Conservation (phyloP, 192 early-diverging fungal genomes). For the Umbelopsis isabellina region DNA sequence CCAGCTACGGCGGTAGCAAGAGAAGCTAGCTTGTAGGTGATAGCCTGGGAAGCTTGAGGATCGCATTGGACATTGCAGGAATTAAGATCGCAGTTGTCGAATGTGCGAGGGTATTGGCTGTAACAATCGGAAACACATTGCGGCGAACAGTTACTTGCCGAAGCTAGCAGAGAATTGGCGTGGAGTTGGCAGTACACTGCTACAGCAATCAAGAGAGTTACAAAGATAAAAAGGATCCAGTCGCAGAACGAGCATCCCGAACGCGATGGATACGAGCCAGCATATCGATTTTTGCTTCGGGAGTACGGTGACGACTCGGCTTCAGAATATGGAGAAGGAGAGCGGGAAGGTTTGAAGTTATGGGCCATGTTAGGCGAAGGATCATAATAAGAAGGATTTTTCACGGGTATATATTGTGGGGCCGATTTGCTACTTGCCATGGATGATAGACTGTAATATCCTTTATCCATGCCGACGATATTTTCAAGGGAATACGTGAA, state of each 20-base stretch:
- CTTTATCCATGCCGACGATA: neutral
- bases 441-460: slow-evolving; percentile 2
- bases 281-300: neutral
- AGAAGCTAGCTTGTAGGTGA: neutral
- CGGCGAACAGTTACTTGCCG: neutral
- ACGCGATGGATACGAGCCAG: neutral
- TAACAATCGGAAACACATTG: neutral
- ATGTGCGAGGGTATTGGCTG: slow-evolving; percentile 9
- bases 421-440: neutral
- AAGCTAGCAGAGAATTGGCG: neutral
- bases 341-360: neutral
- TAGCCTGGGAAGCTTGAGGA: slow-evolving; percentile 12
- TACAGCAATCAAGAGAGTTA: neutral
- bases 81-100: neutral
- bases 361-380: slow-evolving; percentile 12
- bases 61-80: slow-evolving; percentile 5
- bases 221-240: neutral
- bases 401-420: neutral
- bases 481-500: neutral
- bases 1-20: neutral
- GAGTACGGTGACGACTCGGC: neutral
- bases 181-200: slow-evolving; percentile 1
- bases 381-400: neutral
- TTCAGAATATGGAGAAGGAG: neutral
- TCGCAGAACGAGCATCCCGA: neutral